Percentiles rank a stretch among this genome's conserved stretches.
These are phyloP conservation scores for Neurospora sp. DNA, from an alignment of 495 filamentous ascomycete species.

Conservation along the genomic window DNA sequence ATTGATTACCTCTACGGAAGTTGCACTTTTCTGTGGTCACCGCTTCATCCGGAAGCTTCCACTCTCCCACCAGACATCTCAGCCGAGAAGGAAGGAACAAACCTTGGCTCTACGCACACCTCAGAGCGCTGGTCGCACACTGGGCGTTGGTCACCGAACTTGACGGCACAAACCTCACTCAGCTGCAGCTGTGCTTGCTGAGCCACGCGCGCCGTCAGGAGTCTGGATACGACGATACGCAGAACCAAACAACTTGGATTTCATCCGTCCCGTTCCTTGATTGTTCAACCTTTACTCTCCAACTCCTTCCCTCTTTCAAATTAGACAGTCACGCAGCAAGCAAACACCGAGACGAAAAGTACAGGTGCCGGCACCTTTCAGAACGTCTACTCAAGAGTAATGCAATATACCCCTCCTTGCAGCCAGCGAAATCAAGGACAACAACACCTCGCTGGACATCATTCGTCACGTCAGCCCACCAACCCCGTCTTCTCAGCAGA, in stretches of 20 bases:
- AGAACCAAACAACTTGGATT: background rate
- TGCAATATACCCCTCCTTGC: background rate
- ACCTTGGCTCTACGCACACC: background rate
- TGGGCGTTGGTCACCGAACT: background rate
- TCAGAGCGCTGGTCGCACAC: background rate
- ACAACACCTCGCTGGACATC: background rate
- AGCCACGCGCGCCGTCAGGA: background rate
- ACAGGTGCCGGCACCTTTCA: background rate
- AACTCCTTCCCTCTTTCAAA: background rate
- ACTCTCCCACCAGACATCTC: background rate
- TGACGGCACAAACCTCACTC: background rate
- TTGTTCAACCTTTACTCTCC: background rate
- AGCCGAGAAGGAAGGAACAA: background rate
- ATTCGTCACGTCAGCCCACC: background rate
- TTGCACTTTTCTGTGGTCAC: background rate
- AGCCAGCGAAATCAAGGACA: background rate
- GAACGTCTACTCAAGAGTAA: background rate
- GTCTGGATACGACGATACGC: background rate
- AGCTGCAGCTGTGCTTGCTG: background rate
- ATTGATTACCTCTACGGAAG: background rate
- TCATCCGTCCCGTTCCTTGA: background rate
- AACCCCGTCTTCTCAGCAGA: background rate
- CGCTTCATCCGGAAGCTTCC: background rate
- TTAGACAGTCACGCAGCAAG: background rate
- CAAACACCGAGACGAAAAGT: background rate